phyloP scores from a whole-genome alignment of 805 yeast species.

The Peterozyma xylosa region DNA sequence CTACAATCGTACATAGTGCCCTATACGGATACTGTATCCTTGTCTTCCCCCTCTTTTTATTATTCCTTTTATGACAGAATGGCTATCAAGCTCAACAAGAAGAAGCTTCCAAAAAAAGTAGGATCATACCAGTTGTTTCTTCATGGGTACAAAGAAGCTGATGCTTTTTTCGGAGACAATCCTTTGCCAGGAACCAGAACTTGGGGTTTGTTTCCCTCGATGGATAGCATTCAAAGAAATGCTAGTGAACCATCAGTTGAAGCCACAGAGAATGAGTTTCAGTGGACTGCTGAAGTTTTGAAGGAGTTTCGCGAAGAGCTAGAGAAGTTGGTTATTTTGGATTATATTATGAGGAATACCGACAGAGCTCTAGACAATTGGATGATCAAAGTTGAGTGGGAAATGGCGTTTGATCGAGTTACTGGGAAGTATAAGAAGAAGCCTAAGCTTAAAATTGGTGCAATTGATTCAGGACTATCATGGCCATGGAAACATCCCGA shows the following conservation, averaged over 20 bases:
- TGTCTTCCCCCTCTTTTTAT: conserved; percentile 43
- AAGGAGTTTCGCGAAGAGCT: conserved; percentile 50
- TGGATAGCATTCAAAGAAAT: background rate
- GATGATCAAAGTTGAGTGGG: conserved; percentile 60
- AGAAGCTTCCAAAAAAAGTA: conserved; percentile 35
- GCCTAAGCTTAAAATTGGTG: conserved; percentile 50
- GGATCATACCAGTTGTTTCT: conserved; percentile 67
- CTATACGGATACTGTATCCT: conserved; percentile 47
- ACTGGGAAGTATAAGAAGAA: conserved; percentile 10
- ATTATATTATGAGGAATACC: conserved; percentile 67
- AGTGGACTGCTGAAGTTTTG: conserved; percentile 46
- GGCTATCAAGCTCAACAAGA: conserved; percentile 12
- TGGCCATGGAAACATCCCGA: conserved; percentile 82
- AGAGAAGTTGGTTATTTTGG: conserved; percentile 63
- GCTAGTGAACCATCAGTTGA: background rate
- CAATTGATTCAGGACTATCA: conserved; percentile 68
- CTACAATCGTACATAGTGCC: conserved; percentile 58
- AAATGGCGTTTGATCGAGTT: conserved; percentile 8
- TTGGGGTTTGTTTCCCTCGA: conserved; percentile 2
- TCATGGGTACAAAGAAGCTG: conserved; percentile 52
- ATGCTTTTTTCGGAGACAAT: conserved; percentile 42
- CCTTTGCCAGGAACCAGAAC: conserved; percentile 47
- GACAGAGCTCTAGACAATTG: conserved; percentile 72
- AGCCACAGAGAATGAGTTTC: conserved; percentile 23
- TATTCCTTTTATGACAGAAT: conserved; percentile 41